Evolutionary conservation across 257 asterid species (phyloP).

Genomic region (Haberlea rhodopensis): DNA sequence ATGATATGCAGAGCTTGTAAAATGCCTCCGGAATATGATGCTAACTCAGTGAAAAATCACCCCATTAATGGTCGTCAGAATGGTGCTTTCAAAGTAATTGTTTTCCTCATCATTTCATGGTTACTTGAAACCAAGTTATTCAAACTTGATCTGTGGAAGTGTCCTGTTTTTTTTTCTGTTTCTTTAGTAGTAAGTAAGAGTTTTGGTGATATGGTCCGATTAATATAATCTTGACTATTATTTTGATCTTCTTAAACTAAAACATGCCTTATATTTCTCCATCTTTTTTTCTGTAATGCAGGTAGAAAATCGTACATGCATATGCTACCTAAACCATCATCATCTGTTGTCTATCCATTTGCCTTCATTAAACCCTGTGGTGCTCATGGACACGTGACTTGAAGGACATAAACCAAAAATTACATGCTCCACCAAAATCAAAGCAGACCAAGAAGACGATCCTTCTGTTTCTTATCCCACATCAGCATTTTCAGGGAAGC

Average conservation of each 20-base stretch:
- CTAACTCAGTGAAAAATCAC: not conserved
- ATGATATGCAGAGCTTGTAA: not conserved
- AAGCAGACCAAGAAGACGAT: slow-evolving; percentile 41
- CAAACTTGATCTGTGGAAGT: not conserved
- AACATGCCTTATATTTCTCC: not conserved
- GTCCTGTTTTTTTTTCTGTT: not conserved
- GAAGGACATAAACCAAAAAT: slow-evolving; percentile 74
- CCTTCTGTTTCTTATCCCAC: slow-evolving; percentile 47
- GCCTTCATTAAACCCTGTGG: slow-evolving; percentile 83
- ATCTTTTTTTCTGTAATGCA: slow-evolving; percentile 23
- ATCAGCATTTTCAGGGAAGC: slow-evolving; percentile 92
- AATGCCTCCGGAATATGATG: not conserved
- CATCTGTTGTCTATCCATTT: slow-evolving; percentile 70
- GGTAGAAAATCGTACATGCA: slow-evolving; percentile 74
- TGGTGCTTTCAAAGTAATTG: not conserved
- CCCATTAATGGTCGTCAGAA: not conserved
- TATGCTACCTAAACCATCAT: slow-evolving; percentile 55
- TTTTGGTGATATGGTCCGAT: not conserved
- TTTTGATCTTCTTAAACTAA: not conserved
- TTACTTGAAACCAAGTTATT: not conserved
- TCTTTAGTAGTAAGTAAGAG: not conserved
- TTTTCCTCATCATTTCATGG: not conserved
- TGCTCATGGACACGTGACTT: slow-evolving; percentile 72
- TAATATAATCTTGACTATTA: not conserved
- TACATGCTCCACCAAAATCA: slow-evolving; percentile 61